These are phyloP conservation scores for Zygoascus sp. DNA, from an alignment of 1,139 yeast genomes.

Conservation along the genomic window DNA sequence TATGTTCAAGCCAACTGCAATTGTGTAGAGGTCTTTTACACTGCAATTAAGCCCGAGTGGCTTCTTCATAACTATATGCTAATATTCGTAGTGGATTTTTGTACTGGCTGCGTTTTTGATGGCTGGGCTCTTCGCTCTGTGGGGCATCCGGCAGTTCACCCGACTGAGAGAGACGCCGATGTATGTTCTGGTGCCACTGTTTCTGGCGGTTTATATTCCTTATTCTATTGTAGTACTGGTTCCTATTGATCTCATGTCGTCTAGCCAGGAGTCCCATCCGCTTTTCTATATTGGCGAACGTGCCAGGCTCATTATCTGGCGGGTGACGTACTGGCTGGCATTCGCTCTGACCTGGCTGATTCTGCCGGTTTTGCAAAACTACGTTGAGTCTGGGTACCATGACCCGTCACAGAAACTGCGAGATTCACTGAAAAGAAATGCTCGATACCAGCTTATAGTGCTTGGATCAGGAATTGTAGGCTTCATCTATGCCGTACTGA, in stretches of 20 bases:
- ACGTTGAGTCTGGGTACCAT: slow-evolving; percentile 65
- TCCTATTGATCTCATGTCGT: slow-evolving; percentile 51
- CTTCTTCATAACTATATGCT: too few relatives aligned
- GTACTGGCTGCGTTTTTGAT: slow-evolving; percentile 34
- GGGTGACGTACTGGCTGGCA: slow-evolving; percentile 74
- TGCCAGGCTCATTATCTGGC: slow-evolving; percentile 60
- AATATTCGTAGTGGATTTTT: slow-evolving; percentile 28
- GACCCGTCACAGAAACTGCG: slow-evolving; percentile 43
- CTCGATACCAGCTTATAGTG: slow-evolving; percentile 57
- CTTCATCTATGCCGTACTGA: slow-evolving; percentile 55
- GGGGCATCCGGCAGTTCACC: slow-evolving; percentile 37
- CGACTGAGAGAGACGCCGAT: slow-evolving; percentile 37
- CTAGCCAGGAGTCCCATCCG: slow-evolving; percentile 27
- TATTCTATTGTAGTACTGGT: slow-evolving; percentile 51
- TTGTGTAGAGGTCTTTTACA: too few relatives aligned
- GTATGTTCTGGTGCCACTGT: slow-evolving; percentile 40
- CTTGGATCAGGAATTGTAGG: slow-evolving; percentile 52
- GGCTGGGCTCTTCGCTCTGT: slow-evolving; percentile 34
- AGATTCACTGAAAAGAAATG: slow-evolving; percentile 55
- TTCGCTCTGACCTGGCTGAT: slow-evolving; percentile 67
- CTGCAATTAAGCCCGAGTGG: too few relatives aligned
- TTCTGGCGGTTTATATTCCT: slow-evolving; percentile 50
- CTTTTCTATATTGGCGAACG: slow-evolving; percentile 43
- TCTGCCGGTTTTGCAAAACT: slow-evolving; percentile 68
- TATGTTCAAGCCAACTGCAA: too few relatives aligned